Conservation (phyloP, 805 yeast species). For the Teunomyces panamensis region DNA sequence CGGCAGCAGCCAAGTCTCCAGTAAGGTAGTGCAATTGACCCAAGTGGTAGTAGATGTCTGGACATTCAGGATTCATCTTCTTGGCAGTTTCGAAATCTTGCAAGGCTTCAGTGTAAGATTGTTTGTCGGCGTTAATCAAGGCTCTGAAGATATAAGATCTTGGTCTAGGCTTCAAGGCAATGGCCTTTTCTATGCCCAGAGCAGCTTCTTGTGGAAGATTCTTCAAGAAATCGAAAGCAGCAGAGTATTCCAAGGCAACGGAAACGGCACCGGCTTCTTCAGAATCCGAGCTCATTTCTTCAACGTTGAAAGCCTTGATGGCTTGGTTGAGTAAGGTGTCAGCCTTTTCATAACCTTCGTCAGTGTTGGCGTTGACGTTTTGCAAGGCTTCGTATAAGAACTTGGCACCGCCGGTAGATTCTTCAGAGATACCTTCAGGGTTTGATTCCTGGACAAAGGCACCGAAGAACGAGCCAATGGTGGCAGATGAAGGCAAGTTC, state of each 20-base stretch:
- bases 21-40: slow-evolving; percentile 89
- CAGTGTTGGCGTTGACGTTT: slow-evolving; percentile 48
- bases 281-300: slow-evolving; percentile 29
- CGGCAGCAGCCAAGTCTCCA: slow-evolving; percentile 70
- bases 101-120: slow-evolving; percentile 55
- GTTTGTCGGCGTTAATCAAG: slow-evolving; percentile 76
- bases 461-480: slow-evolving; percentile 81
- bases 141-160: slow-evolving; percentile 83
- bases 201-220: slow-evolving; percentile 67
- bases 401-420: slow-evolving; percentile 56
- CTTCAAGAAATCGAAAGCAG: slow-evolving; percentile 80
- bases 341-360: slow-evolving; percentile 62
- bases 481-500: slow-evolving; percentile 77
- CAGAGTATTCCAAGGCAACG: slow-evolving; percentile 78
- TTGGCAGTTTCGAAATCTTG: slow-evolving; percentile 71
- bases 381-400: slow-evolving; percentile 64
- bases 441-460: slow-evolving; percentile 66
- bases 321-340: slow-evolving; percentile 60
- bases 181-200: slow-evolving; percentile 59
- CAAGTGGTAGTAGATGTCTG: slow-evolving; percentile 88
- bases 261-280: slow-evolving; percentile 47
- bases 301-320: slow-evolving; percentile 42
- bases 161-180: slow-evolving; percentile 68
- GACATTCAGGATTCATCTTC: slow-evolving; percentile 61
- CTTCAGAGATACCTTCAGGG: slow-evolving; percentile 48